Percentiles rank a stretch among this genome's conserved stretches.
These are phyloP conservation scores for Jaltomata sinuosa DNA, from an alignment of 257 asterid species.

Conservation along the genomic window DNA sequence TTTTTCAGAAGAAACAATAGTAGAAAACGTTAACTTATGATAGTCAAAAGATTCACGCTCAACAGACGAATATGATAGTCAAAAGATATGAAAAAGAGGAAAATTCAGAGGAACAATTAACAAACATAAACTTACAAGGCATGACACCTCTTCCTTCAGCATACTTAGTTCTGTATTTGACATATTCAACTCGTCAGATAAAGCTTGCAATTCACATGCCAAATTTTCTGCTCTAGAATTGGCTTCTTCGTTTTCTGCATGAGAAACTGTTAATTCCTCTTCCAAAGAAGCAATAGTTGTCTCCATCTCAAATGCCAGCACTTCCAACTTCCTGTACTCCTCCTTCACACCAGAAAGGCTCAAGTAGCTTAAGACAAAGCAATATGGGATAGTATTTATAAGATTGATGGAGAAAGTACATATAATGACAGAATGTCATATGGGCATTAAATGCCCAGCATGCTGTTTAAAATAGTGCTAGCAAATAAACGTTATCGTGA, in stretches of 20 bases:
- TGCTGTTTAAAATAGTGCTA: neutral
- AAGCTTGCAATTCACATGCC: constrained; percentile 45
- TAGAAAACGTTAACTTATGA: neutral
- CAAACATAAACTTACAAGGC: constrained; percentile 48
- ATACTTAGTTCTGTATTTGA: constrained; percentile 44
- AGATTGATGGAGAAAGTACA: neutral
- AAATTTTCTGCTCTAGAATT: constrained; percentile 56
- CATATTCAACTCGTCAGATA: constrained; percentile 44
- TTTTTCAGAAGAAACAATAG: neutral
- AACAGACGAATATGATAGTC: neutral
- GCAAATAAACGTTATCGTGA: neutral
- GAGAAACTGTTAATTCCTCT: constrained; percentile 47
- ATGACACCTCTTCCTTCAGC: constrained; percentile 56
- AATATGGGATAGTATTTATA: neutral
- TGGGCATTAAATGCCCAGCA: neutral
- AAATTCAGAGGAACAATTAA: neutral
- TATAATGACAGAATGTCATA: neutral
- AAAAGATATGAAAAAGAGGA: neutral
- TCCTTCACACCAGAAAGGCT: constrained; percentile 32
- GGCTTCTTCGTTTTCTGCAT: constrained; percentile 48
- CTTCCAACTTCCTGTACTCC: constrained; percentile 78
- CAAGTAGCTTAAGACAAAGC: neutral
- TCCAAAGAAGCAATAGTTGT: constrained; percentile 67
- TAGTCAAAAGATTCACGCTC: neutral
- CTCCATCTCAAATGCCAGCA: constrained; percentile 92